Conservation (phyloP, 306 rosid genomes). For the Spatholobus suberectus region DNA sequence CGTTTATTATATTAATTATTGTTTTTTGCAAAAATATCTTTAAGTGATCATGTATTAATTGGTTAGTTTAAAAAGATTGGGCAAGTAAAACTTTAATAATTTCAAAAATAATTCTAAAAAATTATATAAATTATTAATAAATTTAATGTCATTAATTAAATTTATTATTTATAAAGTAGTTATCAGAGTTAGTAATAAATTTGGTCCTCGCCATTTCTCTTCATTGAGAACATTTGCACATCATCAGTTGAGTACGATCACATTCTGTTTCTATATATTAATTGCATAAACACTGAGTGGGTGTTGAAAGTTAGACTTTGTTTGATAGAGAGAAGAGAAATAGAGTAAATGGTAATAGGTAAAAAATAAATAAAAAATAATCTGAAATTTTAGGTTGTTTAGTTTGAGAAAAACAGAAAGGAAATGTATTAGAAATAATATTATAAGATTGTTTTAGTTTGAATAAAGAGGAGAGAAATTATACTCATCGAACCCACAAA, state of each 20-base stretch:
- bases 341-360: no score
- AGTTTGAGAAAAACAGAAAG: no score
- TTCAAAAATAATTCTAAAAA: background rate
- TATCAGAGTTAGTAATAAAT: background rate
- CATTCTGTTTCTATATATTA: background rate
- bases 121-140: background rate
- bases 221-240: background rate
- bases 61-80: background rate
- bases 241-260: slow-evolving; percentile 22
- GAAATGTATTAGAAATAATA: no score
- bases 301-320: no score
- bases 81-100: background rate
- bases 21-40: background rate
- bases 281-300: background rate
- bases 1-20: background rate
- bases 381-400: no score
- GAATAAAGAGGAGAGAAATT: no score
- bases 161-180: background rate
- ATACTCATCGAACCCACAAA: no score
- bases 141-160: background rate
- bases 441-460: no score
- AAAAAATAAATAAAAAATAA: no score
- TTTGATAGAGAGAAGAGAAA: no score
- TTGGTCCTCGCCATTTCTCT: background rate
- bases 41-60: background rate